Conservation (phyloP, 805 yeast species). For the Spathaspora arborariae region DNA sequence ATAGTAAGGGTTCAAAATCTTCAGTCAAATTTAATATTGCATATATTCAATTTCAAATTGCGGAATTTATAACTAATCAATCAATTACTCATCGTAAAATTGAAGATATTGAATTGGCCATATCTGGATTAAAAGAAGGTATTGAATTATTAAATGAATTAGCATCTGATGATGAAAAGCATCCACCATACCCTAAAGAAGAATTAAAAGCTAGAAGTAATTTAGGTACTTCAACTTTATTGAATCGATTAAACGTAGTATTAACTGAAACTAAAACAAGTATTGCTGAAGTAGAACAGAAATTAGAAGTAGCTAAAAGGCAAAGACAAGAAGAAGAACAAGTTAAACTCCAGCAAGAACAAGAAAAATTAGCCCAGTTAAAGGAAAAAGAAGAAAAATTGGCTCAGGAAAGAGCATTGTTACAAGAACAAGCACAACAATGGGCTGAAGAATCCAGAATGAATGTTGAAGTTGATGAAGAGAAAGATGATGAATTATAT, state of each 20-base stretch:
- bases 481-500: conserved; percentile 30
- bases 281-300: conserved; percentile 53
- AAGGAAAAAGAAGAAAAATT: conserved; percentile 44
- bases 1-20: conserved; percentile 22
- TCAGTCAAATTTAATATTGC: conserved; percentile 75
- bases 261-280: conserved; percentile 68
- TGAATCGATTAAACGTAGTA: conserved; percentile 65
- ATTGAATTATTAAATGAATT: conserved; percentile 54
- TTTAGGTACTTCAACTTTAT: conserved; percentile 74
- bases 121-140: conserved; percentile 58
- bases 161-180: conserved; percentile 47
- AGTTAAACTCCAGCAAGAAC: conserved; percentile 32
- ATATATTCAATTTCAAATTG: conserved; percentile 78
- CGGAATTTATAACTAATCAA: conserved; percentile 71
- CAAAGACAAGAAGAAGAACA: conserved; percentile 55
- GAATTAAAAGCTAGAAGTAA: conserved; percentile 85
- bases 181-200: conserved; percentile 74
- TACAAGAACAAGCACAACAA: conserved; percentile 49
- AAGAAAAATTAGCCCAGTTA: conserved; percentile 38
- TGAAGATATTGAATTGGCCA: conserved; percentile 55
- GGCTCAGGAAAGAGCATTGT: conserved; percentile 42
- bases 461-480: conserved; percentile 33
- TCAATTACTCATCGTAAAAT: conserved; percentile 54
- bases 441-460: conserved; percentile 43
- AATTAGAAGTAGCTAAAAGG: conserved; percentile 71